Percentiles rank a stretch among this genome's conserved stretches.
Evolutionary conservation across 768 basidiomycete genomes (phyloP).

Genomic region (Termitomyces heimii): DNA sequence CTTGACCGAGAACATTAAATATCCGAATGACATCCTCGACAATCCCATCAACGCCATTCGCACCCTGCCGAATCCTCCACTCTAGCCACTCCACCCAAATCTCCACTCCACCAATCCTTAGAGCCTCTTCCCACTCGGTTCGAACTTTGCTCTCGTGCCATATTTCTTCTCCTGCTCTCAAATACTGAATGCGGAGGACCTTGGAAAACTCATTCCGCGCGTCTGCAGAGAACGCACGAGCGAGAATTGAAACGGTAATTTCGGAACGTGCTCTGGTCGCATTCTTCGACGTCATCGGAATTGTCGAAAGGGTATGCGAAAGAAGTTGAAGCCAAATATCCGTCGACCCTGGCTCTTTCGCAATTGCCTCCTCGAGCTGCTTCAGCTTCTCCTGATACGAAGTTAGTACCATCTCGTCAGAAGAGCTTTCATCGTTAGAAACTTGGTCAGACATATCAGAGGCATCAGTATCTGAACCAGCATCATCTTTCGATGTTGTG

Average conservation of each 20-base stretch:
- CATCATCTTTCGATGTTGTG: conserved; percentile 19
- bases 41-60: conserved; percentile 44
- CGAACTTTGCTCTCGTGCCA: conserved; percentile 53
- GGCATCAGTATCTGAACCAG: conserved; percentile 20
- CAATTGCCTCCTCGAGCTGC: conserved; percentile 49
- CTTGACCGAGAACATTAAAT: conserved; percentile 32
- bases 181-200: conserved; percentile 52
- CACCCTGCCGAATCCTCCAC: conserved; percentile 54
- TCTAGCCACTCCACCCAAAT: conserved; percentile 80
- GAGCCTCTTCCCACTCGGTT: conserved; percentile 66
- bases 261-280: conserved; percentile 63
- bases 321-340: conserved; percentile 61
- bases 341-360: conserved; percentile 43
- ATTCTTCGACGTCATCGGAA: conserved; percentile 64
- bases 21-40: conserved; percentile 46
- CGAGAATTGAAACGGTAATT: conserved; percentile 60
- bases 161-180: conserved; percentile 67
- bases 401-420: conserved; percentile 33
- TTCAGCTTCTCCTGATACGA: conserved; percentile 58
- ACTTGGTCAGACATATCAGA: conserved; percentile 8
- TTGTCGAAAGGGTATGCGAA: conserved; percentile 53
- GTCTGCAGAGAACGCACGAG: conserved; percentile 56
- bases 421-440: conserved; percentile 26
- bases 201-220: conserved; percentile 44
- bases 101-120: conserved; percentile 45